A percentile compares a stretch with the other conserved stretches of the same genome.
Conservation (phyloP, 2,329 filamentous ascomycete species). For the Coniochaeta prunicola region DNA sequence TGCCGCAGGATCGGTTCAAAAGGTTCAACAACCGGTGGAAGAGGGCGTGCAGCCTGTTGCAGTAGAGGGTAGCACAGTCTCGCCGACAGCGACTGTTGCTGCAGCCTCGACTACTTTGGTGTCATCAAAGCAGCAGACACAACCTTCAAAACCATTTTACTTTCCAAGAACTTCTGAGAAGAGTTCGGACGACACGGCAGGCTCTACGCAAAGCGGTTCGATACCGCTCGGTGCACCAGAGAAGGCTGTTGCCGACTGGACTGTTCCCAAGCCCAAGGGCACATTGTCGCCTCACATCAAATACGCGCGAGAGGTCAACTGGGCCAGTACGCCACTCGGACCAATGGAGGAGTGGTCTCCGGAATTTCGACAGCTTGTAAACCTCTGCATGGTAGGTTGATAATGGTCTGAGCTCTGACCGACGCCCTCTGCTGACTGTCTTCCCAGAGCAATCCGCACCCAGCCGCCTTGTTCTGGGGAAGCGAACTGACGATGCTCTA, state of each 20-base stretch:
- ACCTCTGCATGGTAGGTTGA: slow-evolving; percentile 22
- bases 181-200: slow-evolving; percentile 20
- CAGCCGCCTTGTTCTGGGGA: slow-evolving; percentile 54
- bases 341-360: slow-evolving; percentile 34
- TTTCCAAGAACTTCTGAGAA: slow-evolving; percentile 9
- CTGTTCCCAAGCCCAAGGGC: slow-evolving; percentile 19
- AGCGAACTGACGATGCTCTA: slow-evolving; percentile 55
- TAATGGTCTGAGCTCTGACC: not conserved
- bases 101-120: slow-evolving; percentile 4
- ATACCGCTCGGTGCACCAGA: slow-evolving; percentile 22
- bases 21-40: not conserved
- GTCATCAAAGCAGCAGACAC: slow-evolving; percentile 3
- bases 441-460: slow-evolving; percentile 24
- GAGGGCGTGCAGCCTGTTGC: not conserved
- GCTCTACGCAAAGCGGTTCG: slow-evolving; percentile 18
- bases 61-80: not conserved
- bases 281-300: slow-evolving; percentile 20
- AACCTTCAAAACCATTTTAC: slow-evolving; percentile 2
- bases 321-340: slow-evolving; percentile 34
- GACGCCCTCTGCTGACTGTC: not conserved
- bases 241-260: slow-evolving; percentile 28
- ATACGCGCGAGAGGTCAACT: slow-evolving; percentile 28
- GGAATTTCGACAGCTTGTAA: slow-evolving; percentile 33
- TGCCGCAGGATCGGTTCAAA: not conserved
- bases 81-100: not conserved